A percentile compares a stretch with the other conserved stretches of the same genome.
Evolutionary conservation across 2,329 filamentous ascomycete genomes (phyloP).

Genomic region (Nectriaceae sp.): DNA sequence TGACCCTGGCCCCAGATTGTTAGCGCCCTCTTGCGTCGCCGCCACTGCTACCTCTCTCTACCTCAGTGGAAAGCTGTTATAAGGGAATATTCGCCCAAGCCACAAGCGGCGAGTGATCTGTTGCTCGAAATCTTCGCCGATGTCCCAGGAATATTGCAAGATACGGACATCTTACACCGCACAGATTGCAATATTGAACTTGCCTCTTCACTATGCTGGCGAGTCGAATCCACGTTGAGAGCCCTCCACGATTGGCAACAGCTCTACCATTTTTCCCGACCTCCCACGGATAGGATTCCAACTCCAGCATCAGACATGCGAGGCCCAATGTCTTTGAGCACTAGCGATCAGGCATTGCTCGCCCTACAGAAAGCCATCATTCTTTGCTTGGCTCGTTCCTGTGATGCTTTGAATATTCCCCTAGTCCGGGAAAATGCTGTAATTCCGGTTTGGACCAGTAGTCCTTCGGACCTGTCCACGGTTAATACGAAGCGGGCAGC

Average conservation of each 20-base stretch:
- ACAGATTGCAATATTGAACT: background rate
- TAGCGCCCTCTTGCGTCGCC: background rate
- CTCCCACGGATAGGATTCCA: background rate
- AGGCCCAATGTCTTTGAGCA: background rate
- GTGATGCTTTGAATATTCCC: background rate
- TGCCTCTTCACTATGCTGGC: background rate
- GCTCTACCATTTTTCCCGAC: background rate
- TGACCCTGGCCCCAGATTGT: background rate
- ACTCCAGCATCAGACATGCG: background rate
- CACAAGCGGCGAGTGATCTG: background rate
- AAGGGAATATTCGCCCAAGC: background rate
- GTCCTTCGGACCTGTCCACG: background rate
- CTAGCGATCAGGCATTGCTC: background rate
- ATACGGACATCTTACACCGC: background rate
- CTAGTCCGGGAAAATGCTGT: background rate
- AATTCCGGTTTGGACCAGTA: background rate
- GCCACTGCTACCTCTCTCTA: background rate
- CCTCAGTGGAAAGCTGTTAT: background rate
- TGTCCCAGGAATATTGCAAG: background rate
- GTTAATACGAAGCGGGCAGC: background rate
- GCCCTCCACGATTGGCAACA: background rate
- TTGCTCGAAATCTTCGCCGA: background rate
- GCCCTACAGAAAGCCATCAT: background rate
- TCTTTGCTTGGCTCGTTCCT: background rate
- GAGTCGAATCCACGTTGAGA: background rate